Evolutionary conservation across 176 grass and related monocot species (phyloP).

Genomic region (Tuctoria greenei): DNA sequence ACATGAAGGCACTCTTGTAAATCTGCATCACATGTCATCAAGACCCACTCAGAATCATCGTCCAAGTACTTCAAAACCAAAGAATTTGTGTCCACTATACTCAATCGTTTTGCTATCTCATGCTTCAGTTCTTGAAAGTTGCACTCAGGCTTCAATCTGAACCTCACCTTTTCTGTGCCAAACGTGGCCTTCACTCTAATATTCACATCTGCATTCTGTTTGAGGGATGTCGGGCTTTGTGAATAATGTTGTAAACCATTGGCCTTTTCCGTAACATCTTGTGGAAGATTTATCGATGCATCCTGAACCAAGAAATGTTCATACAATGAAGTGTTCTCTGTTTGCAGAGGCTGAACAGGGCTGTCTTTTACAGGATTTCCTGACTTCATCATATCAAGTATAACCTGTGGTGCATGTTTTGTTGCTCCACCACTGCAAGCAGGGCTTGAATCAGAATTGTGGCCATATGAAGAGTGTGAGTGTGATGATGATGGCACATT

Average conservation of each 20-base stretch:
- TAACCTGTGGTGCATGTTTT: conserved; percentile 41
- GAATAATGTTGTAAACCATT: conserved; percentile 38
- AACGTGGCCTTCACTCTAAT: conserved; percentile 83
- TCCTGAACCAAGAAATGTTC: conserved; percentile 45
- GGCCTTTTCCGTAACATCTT: conserved; percentile 34
- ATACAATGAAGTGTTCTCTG: conserved; percentile 44
- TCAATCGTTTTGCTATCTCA: conserved; percentile 72
- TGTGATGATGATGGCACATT: conserved; percentile 53
- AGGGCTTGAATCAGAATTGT: conserved; percentile 65
- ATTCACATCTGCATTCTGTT: conserved; percentile 41
- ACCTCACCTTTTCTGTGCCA: conserved; percentile 75
- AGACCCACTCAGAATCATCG: conserved; percentile 93
- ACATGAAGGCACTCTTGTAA: conserved; percentile 89
- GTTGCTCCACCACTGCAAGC: conserved; percentile 50
- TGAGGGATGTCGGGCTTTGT: conserved; percentile 29
- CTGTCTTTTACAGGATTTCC: conserved; percentile 36
- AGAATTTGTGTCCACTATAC: conserved; percentile 48
- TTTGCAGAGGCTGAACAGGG: conserved; percentile 39
- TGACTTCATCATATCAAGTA: conserved; percentile 34
- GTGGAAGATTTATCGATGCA: conserved; percentile 32
- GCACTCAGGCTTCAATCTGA: conserved; percentile 67
- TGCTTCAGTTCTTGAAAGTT: conserved; percentile 68
- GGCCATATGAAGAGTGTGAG: conserved; percentile 58
- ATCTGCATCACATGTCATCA: conserved; percentile 94
- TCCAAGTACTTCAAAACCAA: conserved; percentile 87